phyloP scores from a whole-genome alignment of 2,329 filamentous ascomycete genomes.

The Phoma herbarum region DNA sequence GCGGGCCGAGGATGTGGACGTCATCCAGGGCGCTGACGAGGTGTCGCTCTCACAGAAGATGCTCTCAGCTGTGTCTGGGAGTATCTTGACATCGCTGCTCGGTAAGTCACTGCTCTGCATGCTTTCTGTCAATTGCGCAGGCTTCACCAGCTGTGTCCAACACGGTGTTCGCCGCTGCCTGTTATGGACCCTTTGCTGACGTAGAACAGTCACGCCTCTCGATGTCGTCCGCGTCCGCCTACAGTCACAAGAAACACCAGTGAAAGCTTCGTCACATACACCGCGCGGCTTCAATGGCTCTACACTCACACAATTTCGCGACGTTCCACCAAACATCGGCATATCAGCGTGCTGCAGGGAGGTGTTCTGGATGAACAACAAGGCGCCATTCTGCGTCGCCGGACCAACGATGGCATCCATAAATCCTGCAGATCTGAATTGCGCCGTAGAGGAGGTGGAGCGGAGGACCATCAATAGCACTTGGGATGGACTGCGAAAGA shows the following conservation, averaged over 20 bases:
- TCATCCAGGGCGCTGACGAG: conserved; percentile 61
- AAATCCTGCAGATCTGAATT: conserved; percentile 64
- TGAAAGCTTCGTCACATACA: conserved; percentile 62
- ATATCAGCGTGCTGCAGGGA: conserved; percentile 96
- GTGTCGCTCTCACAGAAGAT: conserved; percentile 91
- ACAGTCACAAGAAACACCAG: conserved; percentile 78
- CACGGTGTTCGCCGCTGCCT: conserved; percentile 10
- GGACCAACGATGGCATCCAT: conserved; percentile 59
- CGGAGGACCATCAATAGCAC: conserved; percentile 88
- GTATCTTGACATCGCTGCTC: conserved; percentile 85
- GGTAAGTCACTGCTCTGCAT: conserved; percentile 63
- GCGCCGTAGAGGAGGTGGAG: conserved; percentile 87
- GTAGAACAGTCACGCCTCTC: conserved; percentile 80
- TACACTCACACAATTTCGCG: conserved; percentile 62
- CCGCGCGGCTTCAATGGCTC: conserved; percentile 39
- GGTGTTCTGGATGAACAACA: conserved; percentile 94
- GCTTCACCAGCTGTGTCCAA: conserved; percentile 4
- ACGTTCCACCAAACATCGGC: conserved; percentile 83
- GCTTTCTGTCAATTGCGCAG: background rate
- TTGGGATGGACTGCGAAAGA: conserved; percentile 90
- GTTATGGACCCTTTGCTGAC: conserved; percentile 20
- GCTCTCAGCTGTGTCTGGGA: conserved; percentile 91
- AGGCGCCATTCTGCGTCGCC: conserved; percentile 81
- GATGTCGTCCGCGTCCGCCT: conserved; percentile 96
- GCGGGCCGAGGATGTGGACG: conserved; percentile 54